Percentiles rank a stretch among this genome's conserved stretches.
phyloP scores from a whole-genome alignment of 495 filamentous ascomycete species.

The Aspergillus asperescens region DNA sequence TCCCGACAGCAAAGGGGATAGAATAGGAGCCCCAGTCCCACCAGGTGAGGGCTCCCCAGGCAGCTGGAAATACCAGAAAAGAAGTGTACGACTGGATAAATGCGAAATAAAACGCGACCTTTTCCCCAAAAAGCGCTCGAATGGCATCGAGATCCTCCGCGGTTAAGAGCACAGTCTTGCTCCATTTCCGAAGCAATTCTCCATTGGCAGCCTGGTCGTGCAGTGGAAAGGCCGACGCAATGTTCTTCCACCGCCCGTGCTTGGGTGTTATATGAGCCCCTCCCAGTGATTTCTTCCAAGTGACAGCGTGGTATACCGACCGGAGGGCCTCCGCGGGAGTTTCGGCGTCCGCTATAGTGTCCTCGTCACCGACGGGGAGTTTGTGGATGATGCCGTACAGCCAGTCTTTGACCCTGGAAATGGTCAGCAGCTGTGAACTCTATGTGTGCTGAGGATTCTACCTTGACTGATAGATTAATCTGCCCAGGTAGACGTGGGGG shows the following conservation, averaged over 20 bases:
- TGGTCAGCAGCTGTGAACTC: constrained; percentile 1
- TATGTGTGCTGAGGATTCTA: constrained; percentile 14
- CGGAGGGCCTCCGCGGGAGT: constrained; percentile 88
- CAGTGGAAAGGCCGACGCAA: constrained; percentile 81
- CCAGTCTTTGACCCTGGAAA: constrained; percentile 81
- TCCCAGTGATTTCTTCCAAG: constrained; percentile 69
- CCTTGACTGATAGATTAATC: constrained; percentile 61
- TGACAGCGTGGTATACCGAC: constrained; percentile 80
- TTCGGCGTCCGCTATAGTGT: constrained; percentile 54
- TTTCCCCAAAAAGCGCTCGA: constrained; percentile 81
- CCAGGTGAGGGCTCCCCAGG: constrained; percentile 71
- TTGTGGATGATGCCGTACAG: constrained; percentile 74
- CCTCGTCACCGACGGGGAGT: constrained; percentile 53
- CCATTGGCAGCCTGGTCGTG: constrained; percentile 85
- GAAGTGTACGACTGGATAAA: constrained; percentile 88
- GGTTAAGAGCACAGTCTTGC: constrained; percentile 64
- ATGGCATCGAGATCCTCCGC: constrained; percentile 74
- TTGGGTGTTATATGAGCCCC: constrained; percentile 84
- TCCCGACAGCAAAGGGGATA: constrained; percentile 67
- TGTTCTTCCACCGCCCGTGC: constrained; percentile 73
- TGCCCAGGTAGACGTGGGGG: constrained; percentile 36
- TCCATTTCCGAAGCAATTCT: constrained; percentile 80
- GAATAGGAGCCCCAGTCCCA: constrained; percentile 77
- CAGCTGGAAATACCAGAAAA: constrained; percentile 77
- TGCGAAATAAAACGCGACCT: constrained; percentile 92